These are phyloP conservation scores for Hibiscus mutabilis DNA, from an alignment of 345 rosid species.

Conservation along the genomic window DNA sequence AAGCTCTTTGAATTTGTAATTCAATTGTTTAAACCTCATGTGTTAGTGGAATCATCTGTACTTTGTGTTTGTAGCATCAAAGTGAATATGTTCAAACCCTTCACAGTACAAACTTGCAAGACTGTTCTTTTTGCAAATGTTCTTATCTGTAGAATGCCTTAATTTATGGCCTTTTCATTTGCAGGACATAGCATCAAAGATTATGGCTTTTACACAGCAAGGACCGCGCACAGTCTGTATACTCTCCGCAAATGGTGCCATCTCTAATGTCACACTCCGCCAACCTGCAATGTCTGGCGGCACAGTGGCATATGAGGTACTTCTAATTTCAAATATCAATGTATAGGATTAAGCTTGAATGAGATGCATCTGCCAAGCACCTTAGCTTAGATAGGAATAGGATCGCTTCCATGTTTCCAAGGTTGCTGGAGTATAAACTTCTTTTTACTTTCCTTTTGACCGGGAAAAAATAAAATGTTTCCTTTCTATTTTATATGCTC, in stretches of 20 bases:
- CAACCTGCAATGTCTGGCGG: constrained; percentile 52
- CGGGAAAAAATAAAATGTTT: neutral
- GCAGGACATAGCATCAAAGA: constrained; percentile 75
- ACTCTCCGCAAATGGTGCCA: constrained; percentile 86
- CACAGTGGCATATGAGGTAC: constrained; percentile 68
- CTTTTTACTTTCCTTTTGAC: neutral
- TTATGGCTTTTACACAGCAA: constrained; percentile 66
- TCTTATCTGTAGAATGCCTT: neutral
- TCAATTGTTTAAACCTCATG: neutral
- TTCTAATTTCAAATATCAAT: constrained; percentile 10
- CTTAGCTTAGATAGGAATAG: neutral
- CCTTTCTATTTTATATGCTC: no score
- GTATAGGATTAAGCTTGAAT: neutral
- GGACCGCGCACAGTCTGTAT: constrained; percentile 78
- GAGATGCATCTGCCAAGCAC: neutral
- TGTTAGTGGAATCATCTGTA: neutral
- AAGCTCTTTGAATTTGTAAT: neutral
- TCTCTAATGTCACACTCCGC: constrained; percentile 60
- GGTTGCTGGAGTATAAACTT: neutral
- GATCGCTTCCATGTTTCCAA: neutral
- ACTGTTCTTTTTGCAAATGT: neutral
- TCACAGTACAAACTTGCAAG: neutral
- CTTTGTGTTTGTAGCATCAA: neutral
- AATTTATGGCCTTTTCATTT: constrained; percentile 6
- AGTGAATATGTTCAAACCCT: neutral